Evolutionary conservation across 2,329 filamentous ascomycete genomes (phyloP).

Genomic region (Ceratocystis ficicola): DNA sequence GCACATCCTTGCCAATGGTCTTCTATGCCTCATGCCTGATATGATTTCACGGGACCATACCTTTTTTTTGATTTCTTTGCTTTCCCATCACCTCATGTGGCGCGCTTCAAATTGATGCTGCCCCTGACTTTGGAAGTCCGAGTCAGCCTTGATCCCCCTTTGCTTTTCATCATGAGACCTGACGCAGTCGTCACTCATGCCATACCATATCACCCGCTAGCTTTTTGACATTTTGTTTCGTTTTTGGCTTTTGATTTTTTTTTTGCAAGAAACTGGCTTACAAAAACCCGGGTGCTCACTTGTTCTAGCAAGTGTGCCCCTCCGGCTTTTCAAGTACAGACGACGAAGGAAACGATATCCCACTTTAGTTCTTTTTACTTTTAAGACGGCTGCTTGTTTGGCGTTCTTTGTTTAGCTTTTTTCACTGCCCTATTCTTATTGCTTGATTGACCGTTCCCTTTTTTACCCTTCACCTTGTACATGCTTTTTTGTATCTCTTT

Average conservation of each 20-base stretch:
- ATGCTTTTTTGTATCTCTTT: constrained; percentile 7
- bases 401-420: not conserved
- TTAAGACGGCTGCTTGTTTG: not conserved
- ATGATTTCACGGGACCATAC: not conserved
- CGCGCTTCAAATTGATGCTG: not conserved
- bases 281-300: not conserved
- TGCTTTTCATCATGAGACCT: not conserved
- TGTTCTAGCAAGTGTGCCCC: not conserved
- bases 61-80: not conserved
- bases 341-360: constrained; percentile 10
- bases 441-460: not conserved
- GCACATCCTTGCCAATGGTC: not conserved
- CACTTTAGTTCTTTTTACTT: not conserved
- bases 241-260: not conserved
- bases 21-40: not conserved
- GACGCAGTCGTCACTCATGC: not conserved
- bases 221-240: not conserved
- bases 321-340: not conserved
- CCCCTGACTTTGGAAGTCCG: not conserved
- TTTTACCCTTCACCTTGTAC: not conserved
- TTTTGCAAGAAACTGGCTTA: constrained; percentile 8
- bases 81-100: not conserved
- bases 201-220: not conserved
- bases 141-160: not conserved
- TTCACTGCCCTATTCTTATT: not conserved